phyloP scores from a whole-genome alignment of 805 yeast genomes.

The Ogataea methylovora region DNA sequence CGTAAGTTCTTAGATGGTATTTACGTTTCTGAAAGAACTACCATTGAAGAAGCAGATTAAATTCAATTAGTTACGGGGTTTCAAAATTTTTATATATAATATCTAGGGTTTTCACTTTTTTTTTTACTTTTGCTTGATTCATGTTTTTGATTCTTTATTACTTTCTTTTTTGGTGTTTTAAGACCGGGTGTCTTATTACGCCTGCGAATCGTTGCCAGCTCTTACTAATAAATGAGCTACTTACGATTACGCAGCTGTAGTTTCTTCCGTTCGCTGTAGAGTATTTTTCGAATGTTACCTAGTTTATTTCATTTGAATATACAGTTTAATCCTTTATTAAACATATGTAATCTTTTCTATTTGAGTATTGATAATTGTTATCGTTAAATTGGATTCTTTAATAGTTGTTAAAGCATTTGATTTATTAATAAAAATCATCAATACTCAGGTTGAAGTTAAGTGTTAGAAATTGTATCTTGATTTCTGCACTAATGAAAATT shows the following conservation, averaged over 20 bases:
- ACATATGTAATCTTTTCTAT: too few species aligned
- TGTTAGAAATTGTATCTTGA: too few species aligned
- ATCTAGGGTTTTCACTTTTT: neutral
- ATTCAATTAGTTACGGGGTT: neutral
- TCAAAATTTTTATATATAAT: neutral
- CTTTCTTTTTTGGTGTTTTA: slow-evolving; percentile 7
- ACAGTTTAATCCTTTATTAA: too few species aligned
- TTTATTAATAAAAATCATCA: too few species aligned
- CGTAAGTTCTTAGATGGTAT: slow-evolving; percentile 99
- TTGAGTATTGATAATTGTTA: too few species aligned
- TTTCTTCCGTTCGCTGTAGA: slow-evolving; percentile 1
- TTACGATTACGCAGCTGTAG: slow-evolving; percentile 25
- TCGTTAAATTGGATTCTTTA: neutral
- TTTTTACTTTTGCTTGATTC: slow-evolving; percentile 2
- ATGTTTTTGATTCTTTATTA: slow-evolving; percentile 1
- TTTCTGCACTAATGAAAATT: too few species aligned
- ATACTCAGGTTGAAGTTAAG: too few species aligned
- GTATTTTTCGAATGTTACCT: neutral
- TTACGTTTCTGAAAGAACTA: slow-evolving; percentile 95
- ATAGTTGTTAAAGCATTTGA: neutral
- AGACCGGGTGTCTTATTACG: slow-evolving; percentile 21
- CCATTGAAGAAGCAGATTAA: slow-evolving; percentile 46
- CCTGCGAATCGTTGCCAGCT: slow-evolving; percentile 28
- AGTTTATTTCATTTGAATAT: too few species aligned
- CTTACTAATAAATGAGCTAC: slow-evolving; percentile 19